Base-by-base conservation (phyloP, 2,329 filamentous ascomycete genomes). In the Arthrobotrys sinensis region DNA sequence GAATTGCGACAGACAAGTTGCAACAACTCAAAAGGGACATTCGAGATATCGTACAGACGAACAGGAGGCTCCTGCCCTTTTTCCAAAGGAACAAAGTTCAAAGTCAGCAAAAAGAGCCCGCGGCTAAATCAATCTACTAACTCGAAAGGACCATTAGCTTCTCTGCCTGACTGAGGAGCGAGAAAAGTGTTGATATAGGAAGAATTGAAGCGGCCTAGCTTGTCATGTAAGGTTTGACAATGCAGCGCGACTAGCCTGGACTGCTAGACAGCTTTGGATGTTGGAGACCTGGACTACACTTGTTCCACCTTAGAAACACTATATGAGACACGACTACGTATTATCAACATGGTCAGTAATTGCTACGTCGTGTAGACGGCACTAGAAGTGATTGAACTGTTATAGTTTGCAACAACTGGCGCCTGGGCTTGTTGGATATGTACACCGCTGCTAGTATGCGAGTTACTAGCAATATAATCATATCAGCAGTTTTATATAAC, bases 181-280 rank as follows among this genome's bases (percentile, higher is more conserved):
- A 53, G 38, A 57, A 70, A 72, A 68, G 75, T 78, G 67, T 72
- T 72, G 60, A 68, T 68, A 72, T 68, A 64, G 11, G 36, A 28
- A 43, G 71, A 69, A 77, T 77, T 60, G 67, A 67, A 72, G 60
- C 52, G 62, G 60, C 28, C 45, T 67, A 72, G 67, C 67, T 57
- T 66, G 60, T 72, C 67, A 78, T 78, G 75, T 78, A 78, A 45
- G 67, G 75, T 78, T 78, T 78, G 75, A 53, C 75, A 70, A 63
- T 60, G 32, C 32, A 71, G 60, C 63, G 75, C 75, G 62, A 72
- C 67, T 78, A 72, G 75, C 75, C 36, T 67, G 36, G 55, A 36
- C 67, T 63, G 67, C 75, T 78, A 68, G 63, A 65, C 48, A 78
- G 50, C 52, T 71, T 63, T 77, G 75, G 57, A 63, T 78, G 75